phyloP scores from a whole-genome alignment of 108 stramenopile genomes.

The Cyclotella baltica region DNA sequence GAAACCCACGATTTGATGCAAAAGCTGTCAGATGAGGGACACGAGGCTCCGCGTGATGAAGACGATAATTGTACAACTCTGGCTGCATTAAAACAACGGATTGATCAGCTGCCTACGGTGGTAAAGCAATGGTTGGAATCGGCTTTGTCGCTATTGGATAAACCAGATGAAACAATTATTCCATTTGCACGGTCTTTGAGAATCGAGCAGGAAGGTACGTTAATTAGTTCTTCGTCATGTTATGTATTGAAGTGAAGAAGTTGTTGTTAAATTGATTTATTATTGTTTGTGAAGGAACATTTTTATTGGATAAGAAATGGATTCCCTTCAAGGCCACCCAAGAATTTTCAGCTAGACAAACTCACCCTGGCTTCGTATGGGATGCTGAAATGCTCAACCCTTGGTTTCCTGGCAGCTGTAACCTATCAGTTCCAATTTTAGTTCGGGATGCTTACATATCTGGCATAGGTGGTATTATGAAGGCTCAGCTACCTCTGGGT shows the following conservation, averaged over 20 bases:
- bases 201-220: slow-evolving; percentile 28
- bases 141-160: slow-evolving; percentile 1
- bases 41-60: not conserved
- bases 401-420: not conserved
- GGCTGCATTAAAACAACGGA: slow-evolving; percentile 7
- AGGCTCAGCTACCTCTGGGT: slow-evolving; percentile 29
- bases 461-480: slow-evolving; percentile 30
- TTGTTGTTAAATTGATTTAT: too few species aligned
- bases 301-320: slow-evolving; percentile 33
- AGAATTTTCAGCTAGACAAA: slow-evolving; percentile 20
- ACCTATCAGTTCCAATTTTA: slow-evolving; percentile 10
- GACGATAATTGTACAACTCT: slow-evolving; percentile 15
- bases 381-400: slow-evolving; percentile 36
- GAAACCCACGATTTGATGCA: slow-evolving; percentile 30
- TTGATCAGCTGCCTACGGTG: slow-evolving; percentile 22
- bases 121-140: slow-evolving; percentile 21
- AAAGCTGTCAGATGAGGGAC: slow-evolving; percentile 9
- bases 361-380: slow-evolving; percentile 45
- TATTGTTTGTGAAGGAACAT: too few species aligned
- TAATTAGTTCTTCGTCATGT: too few species aligned
- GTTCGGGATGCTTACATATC: slow-evolving; percentile 37
- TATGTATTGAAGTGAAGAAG: too few species aligned
- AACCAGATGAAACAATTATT: slow-evolving; percentile 8
- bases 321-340: slow-evolving; percentile 33
- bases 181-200: slow-evolving; percentile 20